These are phyloP conservation scores for Teratosphaeria epicoccoides DNA, from an alignment of 2,329 filamentous ascomycete genomes.

Conservation along the genomic window DNA sequence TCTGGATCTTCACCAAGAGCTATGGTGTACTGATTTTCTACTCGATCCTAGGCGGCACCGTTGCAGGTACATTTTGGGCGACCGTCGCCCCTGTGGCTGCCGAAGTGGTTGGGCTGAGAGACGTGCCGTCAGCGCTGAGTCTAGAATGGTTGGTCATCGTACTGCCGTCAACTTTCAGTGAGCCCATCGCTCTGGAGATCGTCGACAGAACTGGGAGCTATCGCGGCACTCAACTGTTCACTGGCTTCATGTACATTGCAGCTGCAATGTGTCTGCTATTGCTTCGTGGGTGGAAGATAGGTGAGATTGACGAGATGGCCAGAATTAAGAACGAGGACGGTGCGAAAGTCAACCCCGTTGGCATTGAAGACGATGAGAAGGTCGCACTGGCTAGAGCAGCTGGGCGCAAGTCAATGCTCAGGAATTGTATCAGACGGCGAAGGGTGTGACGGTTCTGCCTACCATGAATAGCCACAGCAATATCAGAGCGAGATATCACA, in stretches of 20 bases:
- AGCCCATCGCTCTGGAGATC: conserved; percentile 47
- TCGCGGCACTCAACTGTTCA: conserved; percentile 49
- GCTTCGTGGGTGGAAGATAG: conserved; percentile 52
- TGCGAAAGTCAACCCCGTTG: conserved; percentile 17
- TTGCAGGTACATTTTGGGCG: conserved; percentile 58
- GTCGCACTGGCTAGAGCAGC: conserved; percentile 13
- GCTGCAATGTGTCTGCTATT: conserved; percentile 44
- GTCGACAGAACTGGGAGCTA: conserved; percentile 41
- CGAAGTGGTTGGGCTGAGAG: conserved; percentile 60
- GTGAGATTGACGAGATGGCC: conserved; percentile 37
- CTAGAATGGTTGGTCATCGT: conserved; percentile 63
- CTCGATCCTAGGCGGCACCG: conserved; percentile 52
- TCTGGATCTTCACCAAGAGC: conserved; percentile 62
- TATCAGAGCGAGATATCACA: too few species aligned
- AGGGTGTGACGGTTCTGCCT: conserved; percentile 25
- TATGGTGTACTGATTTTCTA: conserved; percentile 63
- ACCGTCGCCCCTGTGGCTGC: conserved; percentile 59
- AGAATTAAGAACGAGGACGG: conserved; percentile 20
- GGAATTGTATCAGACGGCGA: conserved; percentile 21
- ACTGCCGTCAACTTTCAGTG: conserved; percentile 56
- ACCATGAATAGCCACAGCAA: too few species aligned
- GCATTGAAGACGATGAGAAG: conserved; percentile 12
- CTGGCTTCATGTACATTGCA: conserved; percentile 51
- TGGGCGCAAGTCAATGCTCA: conserved; percentile 18
- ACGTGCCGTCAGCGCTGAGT: conserved; percentile 58